Conservation (phyloP, 805 yeast genomes). For the Zygosaccharomyces kombuchaensis region DNA sequence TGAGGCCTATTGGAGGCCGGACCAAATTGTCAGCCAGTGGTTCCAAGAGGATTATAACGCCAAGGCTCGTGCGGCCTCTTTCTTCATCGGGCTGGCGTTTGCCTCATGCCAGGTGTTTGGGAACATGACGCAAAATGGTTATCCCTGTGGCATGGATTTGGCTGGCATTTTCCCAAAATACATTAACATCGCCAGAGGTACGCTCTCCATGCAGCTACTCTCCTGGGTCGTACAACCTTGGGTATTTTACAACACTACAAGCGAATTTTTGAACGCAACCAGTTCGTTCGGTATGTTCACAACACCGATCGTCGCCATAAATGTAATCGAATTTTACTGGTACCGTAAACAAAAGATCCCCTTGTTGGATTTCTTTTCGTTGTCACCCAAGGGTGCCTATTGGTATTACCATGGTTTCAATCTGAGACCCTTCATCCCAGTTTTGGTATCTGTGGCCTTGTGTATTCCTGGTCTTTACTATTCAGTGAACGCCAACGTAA, state of each 20-base stretch:
- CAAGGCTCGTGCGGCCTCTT: constrained; percentile 39
- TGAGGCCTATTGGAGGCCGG: constrained; percentile 38
- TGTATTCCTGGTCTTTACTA: constrained; percentile 24
- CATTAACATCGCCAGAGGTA: constrained; percentile 37
- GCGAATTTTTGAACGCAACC: constrained; percentile 37
- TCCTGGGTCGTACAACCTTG: constrained; percentile 41
- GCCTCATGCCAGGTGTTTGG: constrained; percentile 36
- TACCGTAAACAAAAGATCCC: constrained; percentile 33
- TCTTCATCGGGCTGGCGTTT: constrained; percentile 38
- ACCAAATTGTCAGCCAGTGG: constrained; percentile 39
- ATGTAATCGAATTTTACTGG: constrained; percentile 37
- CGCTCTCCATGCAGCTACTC: constrained; percentile 33
- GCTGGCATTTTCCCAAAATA: constrained; percentile 36
- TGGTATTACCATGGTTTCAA: constrained; percentile 23
- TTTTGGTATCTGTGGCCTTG: constrained; percentile 15
- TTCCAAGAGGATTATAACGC: constrained; percentile 34
- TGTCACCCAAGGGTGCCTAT: constrained; percentile 20
- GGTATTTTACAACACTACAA: constrained; percentile 38
- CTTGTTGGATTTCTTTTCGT: constrained; percentile 36
- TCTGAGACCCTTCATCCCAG: constrained; percentile 15
- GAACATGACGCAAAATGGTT: constrained; percentile 38
- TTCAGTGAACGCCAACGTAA: constrained; percentile 12
- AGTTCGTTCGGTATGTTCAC: constrained; percentile 38
- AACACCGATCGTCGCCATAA: constrained; percentile 37
- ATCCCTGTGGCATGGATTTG: constrained; percentile 40